Conservation (phyloP, 1,284 basidiomycete genomes). For the Thelephora terrestris region DNA sequence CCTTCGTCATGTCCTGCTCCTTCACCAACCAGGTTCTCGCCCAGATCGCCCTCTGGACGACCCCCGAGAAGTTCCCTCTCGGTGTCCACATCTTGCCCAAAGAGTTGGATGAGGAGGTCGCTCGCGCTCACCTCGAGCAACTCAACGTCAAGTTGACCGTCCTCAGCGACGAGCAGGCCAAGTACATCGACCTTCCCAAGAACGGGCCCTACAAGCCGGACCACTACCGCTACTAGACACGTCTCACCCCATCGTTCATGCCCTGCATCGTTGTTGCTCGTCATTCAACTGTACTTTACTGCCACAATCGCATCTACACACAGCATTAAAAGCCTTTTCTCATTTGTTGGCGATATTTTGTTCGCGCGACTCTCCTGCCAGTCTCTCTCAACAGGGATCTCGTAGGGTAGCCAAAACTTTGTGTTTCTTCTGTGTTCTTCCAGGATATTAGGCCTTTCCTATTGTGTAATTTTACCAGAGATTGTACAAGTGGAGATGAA, state of each 20-base stretch:
- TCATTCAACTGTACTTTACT: too few relatives aligned
- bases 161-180: constrained; percentile 71
- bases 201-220: constrained; percentile 89
- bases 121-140: constrained; percentile 86
- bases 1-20: constrained; percentile 99
- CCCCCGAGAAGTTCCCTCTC: constrained; percentile 81
- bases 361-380: constrained; percentile 1
- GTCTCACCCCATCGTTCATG: not conserved
- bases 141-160: constrained; percentile 92
- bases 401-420: not conserved
- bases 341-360: too few relatives aligned
- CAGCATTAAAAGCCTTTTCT: too few relatives aligned
- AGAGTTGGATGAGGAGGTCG: constrained; percentile 97
- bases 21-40: constrained; percentile 99
- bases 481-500: too few relatives aligned
- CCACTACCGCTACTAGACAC: constrained; percentile 61
- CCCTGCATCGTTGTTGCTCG: too few relatives aligned
- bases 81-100: constrained; percentile 97
- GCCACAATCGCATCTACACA: too few relatives aligned
- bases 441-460: constrained; percentile 1
- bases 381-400: not conserved
- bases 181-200: constrained; percentile 87
- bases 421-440: not conserved
- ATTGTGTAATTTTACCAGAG: too few relatives aligned
- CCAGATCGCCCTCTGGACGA: constrained; percentile 98